Base-by-base conservation (phyloP, 2,329 filamentous ascomycete species). In the Atkinsonella texensis region DNA sequence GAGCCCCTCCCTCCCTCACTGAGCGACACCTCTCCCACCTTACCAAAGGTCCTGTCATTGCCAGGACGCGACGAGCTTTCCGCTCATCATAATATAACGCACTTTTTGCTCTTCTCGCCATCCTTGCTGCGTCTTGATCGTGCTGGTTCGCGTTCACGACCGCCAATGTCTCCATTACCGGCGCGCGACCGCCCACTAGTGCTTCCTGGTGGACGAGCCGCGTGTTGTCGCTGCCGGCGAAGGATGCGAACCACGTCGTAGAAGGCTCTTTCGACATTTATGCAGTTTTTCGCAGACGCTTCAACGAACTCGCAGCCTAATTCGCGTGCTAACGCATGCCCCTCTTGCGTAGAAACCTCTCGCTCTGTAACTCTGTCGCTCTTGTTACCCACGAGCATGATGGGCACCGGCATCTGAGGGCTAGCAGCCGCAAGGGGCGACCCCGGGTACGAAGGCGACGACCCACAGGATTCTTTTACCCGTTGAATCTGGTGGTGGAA, bases 351-450 rank as follows among this genome's bases (percentile, higher is more conserved):
- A 2, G 90, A 96, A 3, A 97, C 93, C 64, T 96, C 91, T 58
- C 93, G 83, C 71, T 97, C 93, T 31, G 91, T 95, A 46, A 95
- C 89, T 62, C 93, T 81, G 70, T 98, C 93, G 71, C 89, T 95
- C 74, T 98, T 98, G 76, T 98, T 97, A 59, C 93, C 93, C 38
- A 98, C 93, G 32, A 98, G 79, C 93, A 98, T 97, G 62, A 98
- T 88, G 46, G 93, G 93, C 15, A 93, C 89, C 18, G 85, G 85
- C 56, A 81, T 76, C 56, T 80, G 80, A 28, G 79, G 71, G 66
- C 68, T 69, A 64, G 73, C 69, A 60, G 80, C 60, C 65, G 83
- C 71, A 60, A 88, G 76, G 48, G 85, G 85, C 23, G 85, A 89
- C 55, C 85, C 85, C 8, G 84, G 83, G 61, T 88, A 90, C 31